A percentile compares a stretch with the other conserved stretches of the same genome.
Conservation (phyloP, 805 yeast genomes). For the Myxozyma mucilagina region DNA sequence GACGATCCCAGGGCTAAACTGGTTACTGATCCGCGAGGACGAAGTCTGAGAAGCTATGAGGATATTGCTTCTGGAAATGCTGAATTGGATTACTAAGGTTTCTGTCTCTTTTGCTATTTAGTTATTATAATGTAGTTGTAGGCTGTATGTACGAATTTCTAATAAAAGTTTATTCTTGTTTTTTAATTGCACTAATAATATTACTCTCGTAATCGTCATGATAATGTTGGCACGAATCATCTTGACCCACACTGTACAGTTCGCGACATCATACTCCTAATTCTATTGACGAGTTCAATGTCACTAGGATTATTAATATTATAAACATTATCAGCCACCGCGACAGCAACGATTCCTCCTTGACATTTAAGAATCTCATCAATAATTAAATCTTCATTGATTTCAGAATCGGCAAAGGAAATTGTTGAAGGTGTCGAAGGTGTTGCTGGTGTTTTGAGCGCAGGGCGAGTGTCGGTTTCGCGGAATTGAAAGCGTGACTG, state of each 20-base stretch:
- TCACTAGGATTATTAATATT: background rate
- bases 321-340: background rate
- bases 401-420: background rate
- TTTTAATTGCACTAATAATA: background rate
- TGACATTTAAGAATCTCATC: background rate
- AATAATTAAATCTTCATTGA: background rate
- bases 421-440: too few relatives aligned
- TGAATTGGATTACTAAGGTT: slow-evolving; percentile 22
- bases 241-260: slow-evolving; percentile 3
- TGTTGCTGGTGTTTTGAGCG: too few relatives aligned
- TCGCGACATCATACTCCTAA: background rate
- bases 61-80: slow-evolving; percentile 18
- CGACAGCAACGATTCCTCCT: slow-evolving; percentile 2
- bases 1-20: slow-evolving; percentile 7
- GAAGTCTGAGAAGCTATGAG: slow-evolving; percentile 22
- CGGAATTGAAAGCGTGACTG: too few relatives aligned
- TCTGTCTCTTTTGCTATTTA: background rate
- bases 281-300: background rate
- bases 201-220: background rate
- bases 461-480: too few relatives aligned
- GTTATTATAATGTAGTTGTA: background rate
- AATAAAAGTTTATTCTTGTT: background rate
- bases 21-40: slow-evolving; percentile 18
- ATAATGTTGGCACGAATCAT: background rate
- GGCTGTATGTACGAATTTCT: background rate